Conservation (phyloP, 2,329 filamentous ascomycete species). For the Metarhizium humberi region DNA sequence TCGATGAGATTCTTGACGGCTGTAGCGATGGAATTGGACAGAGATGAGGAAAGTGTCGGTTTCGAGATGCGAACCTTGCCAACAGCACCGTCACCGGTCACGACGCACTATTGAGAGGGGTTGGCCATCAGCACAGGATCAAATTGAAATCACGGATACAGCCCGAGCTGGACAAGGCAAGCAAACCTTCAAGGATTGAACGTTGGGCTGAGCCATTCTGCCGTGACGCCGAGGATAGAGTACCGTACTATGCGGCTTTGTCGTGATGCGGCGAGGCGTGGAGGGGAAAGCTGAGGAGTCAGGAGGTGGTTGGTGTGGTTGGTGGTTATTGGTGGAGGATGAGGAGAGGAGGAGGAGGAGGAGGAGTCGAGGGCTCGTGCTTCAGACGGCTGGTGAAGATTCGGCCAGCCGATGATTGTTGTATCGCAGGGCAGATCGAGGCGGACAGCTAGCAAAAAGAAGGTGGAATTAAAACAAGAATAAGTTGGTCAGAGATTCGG, state of each 20-base stretch:
- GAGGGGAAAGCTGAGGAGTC: not conserved
- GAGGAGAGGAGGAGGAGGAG: constrained; percentile 3
- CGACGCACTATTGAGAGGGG: constrained; percentile 64
- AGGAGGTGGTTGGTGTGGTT: not conserved
- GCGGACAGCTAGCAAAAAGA: not conserved
- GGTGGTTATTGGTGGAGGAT: constrained; percentile 1
- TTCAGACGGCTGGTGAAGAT: constrained; percentile 7
- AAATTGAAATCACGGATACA: constrained; percentile 9
- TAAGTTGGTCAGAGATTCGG: not conserved
- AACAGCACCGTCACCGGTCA: constrained; percentile 97
- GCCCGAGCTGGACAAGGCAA: not conserved
- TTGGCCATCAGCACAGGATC: constrained; percentile 18
- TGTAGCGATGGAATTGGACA: not conserved
- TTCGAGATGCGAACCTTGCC: constrained; percentile 52
- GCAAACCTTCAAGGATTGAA: constrained; percentile 83
- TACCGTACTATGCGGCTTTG: not conserved
- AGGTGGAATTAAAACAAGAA: not conserved
- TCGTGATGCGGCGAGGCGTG: constrained; percentile 4
- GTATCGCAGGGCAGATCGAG: not conserved
- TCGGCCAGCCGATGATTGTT: not conserved
- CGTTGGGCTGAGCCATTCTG: constrained; percentile 70
- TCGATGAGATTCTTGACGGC: not conserved
- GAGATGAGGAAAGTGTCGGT: not conserved
- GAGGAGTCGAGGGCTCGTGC: constrained; percentile 14
- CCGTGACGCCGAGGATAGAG: not conserved